Base-by-base conservation (phyloP, 2,329 filamentous ascomycete genomes). In the Teratosphaeria zuluensis region DNA sequence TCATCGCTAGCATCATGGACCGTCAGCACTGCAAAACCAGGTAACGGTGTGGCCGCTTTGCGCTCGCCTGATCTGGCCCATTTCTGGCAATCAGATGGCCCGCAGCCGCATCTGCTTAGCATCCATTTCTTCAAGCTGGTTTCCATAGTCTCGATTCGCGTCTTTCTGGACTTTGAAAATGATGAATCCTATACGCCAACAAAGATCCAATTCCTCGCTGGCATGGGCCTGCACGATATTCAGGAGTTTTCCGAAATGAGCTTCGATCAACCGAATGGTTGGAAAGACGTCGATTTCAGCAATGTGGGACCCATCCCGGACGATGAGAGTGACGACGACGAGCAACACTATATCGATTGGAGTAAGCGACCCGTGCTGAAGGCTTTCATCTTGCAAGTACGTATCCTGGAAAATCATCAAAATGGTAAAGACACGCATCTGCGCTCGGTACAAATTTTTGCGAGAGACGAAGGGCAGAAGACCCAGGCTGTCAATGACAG, bases 341-440 rank as follows among this genome's bases (percentile, higher is more conserved):
- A 56, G 4, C 70, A 62, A 64, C 69, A 69, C 66, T 64, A 66
- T 53, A 59, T 69, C 16, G 65, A 72, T 58, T 71, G 84, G 82
- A 53, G 80, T 79, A 54, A 85, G 84, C 68, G 87, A 82, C 78
- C 78, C 66, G 88, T 92, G 1, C 82, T 97, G 19, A 85, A 92
- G 61, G 91, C 89, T 16, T 96, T 92, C 76, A 84, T 97, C 32
- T 81, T 99, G 31, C 92, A 97, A 73, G 86, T 97, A 69, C 86
- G 89, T 65, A 87, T 99, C 54, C 82, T 92, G 56, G 94, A 97
- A 76, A 99, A 99, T 70, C 94, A 99, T 73, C 94, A 99, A 75
- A 99, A 99, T 72, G 94, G 94, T 63, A 99, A 99, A 73, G 94
- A 99, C 72, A 99, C 94, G n/a, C 94, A 99, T 78, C 82, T 99